phyloP scores from a whole-genome alignment of 495 filamentous ascomycete genomes.

The Geopyxis carbonaria region DNA sequence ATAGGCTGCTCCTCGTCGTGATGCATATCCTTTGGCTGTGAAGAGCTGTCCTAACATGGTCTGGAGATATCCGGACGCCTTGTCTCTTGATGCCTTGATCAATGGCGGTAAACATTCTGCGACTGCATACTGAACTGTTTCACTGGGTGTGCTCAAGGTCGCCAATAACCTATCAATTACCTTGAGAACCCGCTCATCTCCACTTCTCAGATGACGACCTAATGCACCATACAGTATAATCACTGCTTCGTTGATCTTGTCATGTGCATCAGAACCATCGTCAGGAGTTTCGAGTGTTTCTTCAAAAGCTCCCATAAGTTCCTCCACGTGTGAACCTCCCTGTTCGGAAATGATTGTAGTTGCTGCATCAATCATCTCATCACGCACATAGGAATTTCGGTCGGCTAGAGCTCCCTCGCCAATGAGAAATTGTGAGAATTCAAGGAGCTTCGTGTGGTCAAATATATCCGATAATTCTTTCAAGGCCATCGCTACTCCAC shows the following conservation, averaged over 20 bases:
- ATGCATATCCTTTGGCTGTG: constrained; percentile 73
- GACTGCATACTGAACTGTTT: constrained; percentile 89
- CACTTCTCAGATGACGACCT: constrained; percentile 65
- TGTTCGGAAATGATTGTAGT: constrained; percentile 61
- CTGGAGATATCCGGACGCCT: constrained; percentile 61
- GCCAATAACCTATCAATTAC: constrained; percentile 69
- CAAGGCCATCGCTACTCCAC: constrained; percentile 76
- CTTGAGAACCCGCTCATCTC: constrained; percentile 65
- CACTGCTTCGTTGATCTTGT: constrained; percentile 87
- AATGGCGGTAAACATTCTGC: constrained; percentile 84
- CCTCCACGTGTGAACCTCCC: constrained; percentile 64
- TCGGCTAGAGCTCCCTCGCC: constrained; percentile 70
- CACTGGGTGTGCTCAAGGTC: constrained; percentile 86
- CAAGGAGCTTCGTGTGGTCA: constrained; percentile 47
- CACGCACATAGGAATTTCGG: constrained; percentile 52
- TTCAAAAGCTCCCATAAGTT: constrained; percentile 83
- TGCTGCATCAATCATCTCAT: constrained; percentile 87
- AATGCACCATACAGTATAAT: constrained; percentile 92
- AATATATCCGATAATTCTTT: constrained; percentile 57
- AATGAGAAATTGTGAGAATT: constrained; percentile 70
- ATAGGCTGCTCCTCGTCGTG: constrained; percentile 81
- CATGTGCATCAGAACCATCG: constrained; percentile 55
- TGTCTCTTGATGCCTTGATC: constrained; percentile 58
- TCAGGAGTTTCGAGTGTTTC: constrained; percentile 63
- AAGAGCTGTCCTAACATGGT: constrained; percentile 63